Evolutionary conservation across 2,329 filamentous ascomycete species (phyloP).

Genomic region (Emergomyces pasteurianus): DNA sequence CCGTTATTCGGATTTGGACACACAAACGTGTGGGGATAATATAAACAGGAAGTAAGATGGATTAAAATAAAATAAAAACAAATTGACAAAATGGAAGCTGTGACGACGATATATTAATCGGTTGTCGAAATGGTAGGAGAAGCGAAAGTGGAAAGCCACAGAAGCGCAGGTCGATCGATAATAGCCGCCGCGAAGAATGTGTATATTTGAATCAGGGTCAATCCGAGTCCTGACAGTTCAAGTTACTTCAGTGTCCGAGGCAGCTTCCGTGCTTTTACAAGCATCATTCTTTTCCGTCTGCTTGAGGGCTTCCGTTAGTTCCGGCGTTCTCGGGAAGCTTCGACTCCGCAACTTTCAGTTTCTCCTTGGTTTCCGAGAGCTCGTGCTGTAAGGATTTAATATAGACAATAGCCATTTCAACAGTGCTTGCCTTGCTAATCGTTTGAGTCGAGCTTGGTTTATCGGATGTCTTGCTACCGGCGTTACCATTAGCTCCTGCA

Average conservation of each 20-base stretch:
- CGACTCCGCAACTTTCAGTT: slow-evolving; percentile 54
- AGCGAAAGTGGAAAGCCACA: not conserved
- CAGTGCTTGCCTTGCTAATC: slow-evolving; percentile 89
- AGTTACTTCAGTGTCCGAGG: not conserved
- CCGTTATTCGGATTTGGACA: not conserved
- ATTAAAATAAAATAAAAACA: not conserved
- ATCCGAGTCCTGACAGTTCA: not conserved
- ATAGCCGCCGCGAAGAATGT: not conserved
- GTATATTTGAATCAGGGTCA: not conserved
- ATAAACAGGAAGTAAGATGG: not conserved
- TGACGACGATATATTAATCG: too few species aligned
- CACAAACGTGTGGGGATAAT: not conserved
- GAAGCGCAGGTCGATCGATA: not conserved
- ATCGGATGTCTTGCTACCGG: slow-evolving; percentile 30
- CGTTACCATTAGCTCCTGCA: slow-evolving; percentile 30
- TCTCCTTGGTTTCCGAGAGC: slow-evolving; percentile 50
- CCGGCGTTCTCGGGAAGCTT: slow-evolving; percentile 22
- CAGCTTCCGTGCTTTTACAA: not conserved
- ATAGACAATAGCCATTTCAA: slow-evolving; percentile 94
- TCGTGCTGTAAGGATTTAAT: slow-evolving; percentile 76
- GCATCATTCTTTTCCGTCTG: not conserved
- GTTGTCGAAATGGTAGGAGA: not conserved
- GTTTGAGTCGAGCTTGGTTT: slow-evolving; percentile 43
- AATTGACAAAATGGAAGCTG: too few species aligned
- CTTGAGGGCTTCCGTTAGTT: not conserved